A percentile compares a stretch with the other conserved stretches of the same genome.
phyloP scores from a whole-genome alignment of 768 basidiomycete species.

The Agaricus subrufescens region DNA sequence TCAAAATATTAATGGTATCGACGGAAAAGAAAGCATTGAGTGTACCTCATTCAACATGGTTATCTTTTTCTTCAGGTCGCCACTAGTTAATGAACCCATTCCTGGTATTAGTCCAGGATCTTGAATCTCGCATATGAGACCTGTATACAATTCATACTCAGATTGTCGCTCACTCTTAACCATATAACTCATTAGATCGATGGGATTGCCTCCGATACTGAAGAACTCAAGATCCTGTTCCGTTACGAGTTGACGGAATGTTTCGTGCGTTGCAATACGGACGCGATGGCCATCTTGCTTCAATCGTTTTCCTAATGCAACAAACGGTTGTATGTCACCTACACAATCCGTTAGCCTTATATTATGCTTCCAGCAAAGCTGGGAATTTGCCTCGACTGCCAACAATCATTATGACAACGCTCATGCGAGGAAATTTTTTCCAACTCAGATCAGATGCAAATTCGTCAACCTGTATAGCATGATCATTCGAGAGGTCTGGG shows the following conservation, averaged over 20 bases:
- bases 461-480: constrained; percentile 42
- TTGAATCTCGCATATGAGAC: constrained; percentile 17
- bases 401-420: constrained; percentile 64
- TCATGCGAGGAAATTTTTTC: constrained; percentile 33
- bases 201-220: constrained; percentile 57
- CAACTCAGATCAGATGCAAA: constrained; percentile 32
- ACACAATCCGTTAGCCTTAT: background rate
- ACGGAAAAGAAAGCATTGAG: background rate
- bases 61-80: constrained; percentile 57
- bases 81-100: constrained; percentile 50
- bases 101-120: constrained; percentile 66
- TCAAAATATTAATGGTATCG: background rate
- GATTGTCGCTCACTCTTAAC: constrained; percentile 47
- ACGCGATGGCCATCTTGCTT: constrained; percentile 51
- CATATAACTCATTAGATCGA: constrained; percentile 69
- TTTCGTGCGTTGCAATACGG: constrained; percentile 58
- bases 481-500: constrained; percentile 45
- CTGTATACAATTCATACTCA: background rate
- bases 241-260: constrained; percentile 50
- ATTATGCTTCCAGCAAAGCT: background rate
- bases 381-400: constrained; percentile 49
- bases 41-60: constrained; percentile 48
- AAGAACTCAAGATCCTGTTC: constrained; percentile 54
- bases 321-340: constrained; percentile 68
- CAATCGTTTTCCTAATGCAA: constrained; percentile 50